phyloP scores from a whole-genome alignment of 1,284 basidiomycete species.

The Ganoderma resinaceum region DNA sequence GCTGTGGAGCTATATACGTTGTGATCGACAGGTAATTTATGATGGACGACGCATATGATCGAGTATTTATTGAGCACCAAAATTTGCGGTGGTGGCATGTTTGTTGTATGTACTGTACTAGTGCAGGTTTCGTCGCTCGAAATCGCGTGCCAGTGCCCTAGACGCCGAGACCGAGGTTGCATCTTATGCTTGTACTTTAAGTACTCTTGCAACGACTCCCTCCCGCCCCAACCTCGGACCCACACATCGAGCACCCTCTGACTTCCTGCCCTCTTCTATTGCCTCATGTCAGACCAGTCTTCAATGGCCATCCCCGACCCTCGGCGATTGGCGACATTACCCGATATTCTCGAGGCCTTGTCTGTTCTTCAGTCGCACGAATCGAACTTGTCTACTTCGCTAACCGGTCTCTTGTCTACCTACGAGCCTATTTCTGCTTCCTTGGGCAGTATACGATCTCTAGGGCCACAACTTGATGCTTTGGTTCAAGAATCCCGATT shows the following conservation, averaged over 20 bases:
- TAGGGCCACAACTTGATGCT: conserved; percentile 70
- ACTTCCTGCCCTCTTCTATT: neutral
- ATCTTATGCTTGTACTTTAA: too few relatives aligned
- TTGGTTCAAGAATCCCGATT: conserved; percentile 68
- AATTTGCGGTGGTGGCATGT: too few relatives aligned
- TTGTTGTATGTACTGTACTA: too few relatives aligned
- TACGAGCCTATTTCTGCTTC: conserved; percentile 72
- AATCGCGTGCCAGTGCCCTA: too few relatives aligned
- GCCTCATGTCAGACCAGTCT: neutral
- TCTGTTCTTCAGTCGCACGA: conserved; percentile 82
- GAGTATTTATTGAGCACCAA: neutral
- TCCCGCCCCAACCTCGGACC: neutral
- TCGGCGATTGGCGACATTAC: conserved; percentile 60
- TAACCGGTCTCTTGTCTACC: conserved; percentile 76
- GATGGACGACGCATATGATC: neutral
- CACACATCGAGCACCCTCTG: neutral
- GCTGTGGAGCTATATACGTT: conserved; percentile 15
- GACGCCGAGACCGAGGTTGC: too few relatives aligned
- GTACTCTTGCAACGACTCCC: neutral
- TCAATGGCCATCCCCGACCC: conserved; percentile 25
- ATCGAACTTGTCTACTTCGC: conserved; percentile 76
- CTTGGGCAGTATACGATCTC: conserved; percentile 65
- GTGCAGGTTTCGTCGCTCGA: too few relatives aligned
- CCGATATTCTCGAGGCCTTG: conserved; percentile 74
- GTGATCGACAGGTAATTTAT: conserved; percentile 14